phyloP scores from a whole-genome alignment of 371 early-diverging fungal genomes.

The Synchytrium microbalum region DNA sequence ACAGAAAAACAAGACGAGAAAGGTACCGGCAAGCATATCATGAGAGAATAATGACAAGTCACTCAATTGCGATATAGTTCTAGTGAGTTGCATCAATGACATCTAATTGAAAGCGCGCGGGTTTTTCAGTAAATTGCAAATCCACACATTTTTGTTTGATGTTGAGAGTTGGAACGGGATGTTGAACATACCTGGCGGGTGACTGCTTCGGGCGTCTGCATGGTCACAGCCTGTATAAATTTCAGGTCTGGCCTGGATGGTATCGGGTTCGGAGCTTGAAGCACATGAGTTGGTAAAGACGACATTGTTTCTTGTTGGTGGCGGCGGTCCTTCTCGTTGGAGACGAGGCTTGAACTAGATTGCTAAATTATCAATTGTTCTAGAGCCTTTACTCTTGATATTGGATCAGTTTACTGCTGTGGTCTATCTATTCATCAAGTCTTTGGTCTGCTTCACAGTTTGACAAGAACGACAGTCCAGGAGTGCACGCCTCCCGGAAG shows the following conservation, averaged over 20 bases:
- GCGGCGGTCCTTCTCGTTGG: not conserved
- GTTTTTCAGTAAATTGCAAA: too few species aligned
- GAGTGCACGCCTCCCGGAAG: too few species aligned
- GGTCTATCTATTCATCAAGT: too few species aligned
- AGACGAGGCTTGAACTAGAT: not conserved
- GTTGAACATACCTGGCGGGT: constrained; percentile 4
- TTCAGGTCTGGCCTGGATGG: constrained; percentile 3
- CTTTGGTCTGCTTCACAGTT: too few species aligned
- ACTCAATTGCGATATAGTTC: constrained; percentile 20
- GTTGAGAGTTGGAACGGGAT: too few species aligned
- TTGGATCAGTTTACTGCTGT: too few species aligned
- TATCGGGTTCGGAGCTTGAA: not conserved
- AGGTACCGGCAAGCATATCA: constrained; percentile 17
- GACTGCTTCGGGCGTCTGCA: constrained; percentile 1
- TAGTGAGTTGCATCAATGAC: constrained; percentile 25
- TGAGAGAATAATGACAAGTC: constrained; percentile 18
- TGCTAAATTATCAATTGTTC: too few species aligned
- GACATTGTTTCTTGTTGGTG: not conserved
- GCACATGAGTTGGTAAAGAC: not conserved
- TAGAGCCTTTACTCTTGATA: too few species aligned
- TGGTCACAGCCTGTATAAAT: not conserved
- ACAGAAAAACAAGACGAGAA: not conserved
- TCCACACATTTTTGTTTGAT: too few species aligned
- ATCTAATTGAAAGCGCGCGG: too few species aligned
- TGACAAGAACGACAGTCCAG: too few species aligned